Base-by-base conservation (phyloP, 768 basidiomycete genomes). In the Holtermannia corniformis region DNA sequence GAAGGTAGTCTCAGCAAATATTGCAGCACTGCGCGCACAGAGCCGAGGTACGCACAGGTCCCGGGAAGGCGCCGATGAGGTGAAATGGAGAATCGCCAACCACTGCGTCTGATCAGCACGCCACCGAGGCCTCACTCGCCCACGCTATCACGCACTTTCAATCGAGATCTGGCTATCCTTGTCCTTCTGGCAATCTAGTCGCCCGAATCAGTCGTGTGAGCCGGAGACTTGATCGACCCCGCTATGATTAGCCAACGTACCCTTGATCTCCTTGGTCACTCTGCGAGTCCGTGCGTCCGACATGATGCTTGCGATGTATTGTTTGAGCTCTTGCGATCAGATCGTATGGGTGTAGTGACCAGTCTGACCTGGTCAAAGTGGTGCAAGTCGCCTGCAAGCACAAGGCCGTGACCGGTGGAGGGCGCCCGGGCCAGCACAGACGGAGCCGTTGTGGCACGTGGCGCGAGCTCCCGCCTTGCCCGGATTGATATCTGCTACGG, bases 261-360 rank as follows among this genome's bases (percentile, higher is more conserved):
- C 91, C 58, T 82, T 74, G 55, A 96, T 95, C 76, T 96, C 91
- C 76, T 93, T 95, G 74, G 88, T 89, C 22, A 95, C 86, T 69
- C 91, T 78, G 58, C 91, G 80, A 44, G 90, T 79, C 53, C 91
- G 79, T 51, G 91, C 90, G 68, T 95, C 89, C 81, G 90, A 89
- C 72, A 72, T 74, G 54, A 4, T 61, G 60, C 50, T 41, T 13
- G 37, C n/a, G n/a, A n/a, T n/a, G n/a, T n/a, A n/a, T n/a, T n/a
- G n/a, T n/a, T n/a, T n/a, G n/a, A n/a, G n/a, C n/a, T n/a, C n/a
- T n/a, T n/a, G n/a, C n/a, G n/a, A n/a, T n/a, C n/a, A n/a, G n/a
- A n/a, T n/a, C n/a, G n/a, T n/a, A n/a, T n/a, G n/a, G n/a, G n/a
- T n/a, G n/a, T n/a, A n/a, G n/a, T n/a, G n/a, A n/a, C n/a, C n/a